phyloP scores from a whole-genome alignment of 1,139 yeast species.

The Kurtzmaniella quercitrusa region DNA sequence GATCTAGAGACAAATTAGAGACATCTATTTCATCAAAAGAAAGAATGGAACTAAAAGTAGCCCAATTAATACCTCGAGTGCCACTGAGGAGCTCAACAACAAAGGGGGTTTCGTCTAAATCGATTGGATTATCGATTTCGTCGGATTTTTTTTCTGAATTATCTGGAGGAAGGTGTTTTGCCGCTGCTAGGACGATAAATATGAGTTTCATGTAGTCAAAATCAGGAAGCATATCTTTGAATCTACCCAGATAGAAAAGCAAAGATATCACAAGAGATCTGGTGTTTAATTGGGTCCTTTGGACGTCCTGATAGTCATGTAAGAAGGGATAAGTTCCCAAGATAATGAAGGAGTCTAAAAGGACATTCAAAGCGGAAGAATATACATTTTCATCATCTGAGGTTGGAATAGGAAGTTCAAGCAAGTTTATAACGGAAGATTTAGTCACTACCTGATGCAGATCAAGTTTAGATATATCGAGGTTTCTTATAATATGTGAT shows the following conservation, averaged over 20 bases:
- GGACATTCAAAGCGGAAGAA: slow-evolving; percentile 10
- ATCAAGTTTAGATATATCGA: slow-evolving; percentile 15
- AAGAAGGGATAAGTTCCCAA: slow-evolving; percentile 32
- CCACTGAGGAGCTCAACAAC: slow-evolving; percentile 7
- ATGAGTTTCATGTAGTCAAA: slow-evolving; percentile 23
- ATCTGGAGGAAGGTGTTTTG: slow-evolving; percentile 3
- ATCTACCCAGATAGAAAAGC: slow-evolving; percentile 23
- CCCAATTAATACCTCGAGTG: slow-evolving; percentile 15
- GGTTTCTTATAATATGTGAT: slow-evolving; percentile 17
- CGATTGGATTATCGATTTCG: slow-evolving; percentile 11
- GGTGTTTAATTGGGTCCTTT: slow-evolving; percentile 14
- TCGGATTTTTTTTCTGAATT: neutral
- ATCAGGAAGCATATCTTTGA: slow-evolving; percentile 17
- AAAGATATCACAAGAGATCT: slow-evolving; percentile 23
- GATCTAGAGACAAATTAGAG: slow-evolving; percentile 26
- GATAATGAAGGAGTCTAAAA: slow-evolving; percentile 22
- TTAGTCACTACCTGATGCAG: slow-evolving; percentile 1
- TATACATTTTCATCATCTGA: neutral
- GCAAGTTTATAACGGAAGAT: neutral
- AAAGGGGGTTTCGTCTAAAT: neutral
- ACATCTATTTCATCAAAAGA: slow-evolving; percentile 27
- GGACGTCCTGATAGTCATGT: slow-evolving; percentile 10
- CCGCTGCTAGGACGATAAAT: slow-evolving; percentile 14
- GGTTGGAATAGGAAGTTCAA: slow-evolving; percentile 2
- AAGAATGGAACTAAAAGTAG: slow-evolving; percentile 14